Evolutionary conservation across 2,329 filamentous ascomycete species (phyloP).

Genomic region (Nannizzia gypsea): DNA sequence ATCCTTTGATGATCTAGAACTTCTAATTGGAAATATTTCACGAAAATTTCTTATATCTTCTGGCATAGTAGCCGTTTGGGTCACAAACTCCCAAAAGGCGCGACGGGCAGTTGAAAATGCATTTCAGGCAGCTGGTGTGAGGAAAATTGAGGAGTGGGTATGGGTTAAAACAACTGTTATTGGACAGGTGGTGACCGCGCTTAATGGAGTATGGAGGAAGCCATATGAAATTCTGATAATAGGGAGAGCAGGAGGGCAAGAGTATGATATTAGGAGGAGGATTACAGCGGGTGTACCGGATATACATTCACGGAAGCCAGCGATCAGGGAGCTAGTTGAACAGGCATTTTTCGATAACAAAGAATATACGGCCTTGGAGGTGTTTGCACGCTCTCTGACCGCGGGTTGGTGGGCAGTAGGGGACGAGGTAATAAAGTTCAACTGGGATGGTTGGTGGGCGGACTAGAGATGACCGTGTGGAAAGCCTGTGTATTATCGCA

Average conservation of each 20-base stretch:
- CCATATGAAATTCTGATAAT: conserved; percentile 51
- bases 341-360: conserved; percentile 29
- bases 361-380: conserved; percentile 43
- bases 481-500: not conserved
- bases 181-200: conserved; percentile 41
- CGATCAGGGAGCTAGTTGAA: conserved; percentile 45
- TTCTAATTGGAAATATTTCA: conserved; percentile 35
- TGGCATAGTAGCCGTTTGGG: conserved; percentile 46
- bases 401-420: conserved; percentile 52
- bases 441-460: conserved; percentile 43
- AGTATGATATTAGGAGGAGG: conserved; percentile 30
- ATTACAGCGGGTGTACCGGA: conserved; percentile 50
- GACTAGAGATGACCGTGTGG: not conserved
- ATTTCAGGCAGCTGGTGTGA: conserved; percentile 37
- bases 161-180: conserved; percentile 49
- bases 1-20: conserved; percentile 20
- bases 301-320: conserved; percentile 54
- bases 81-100: conserved; percentile 46
- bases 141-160: conserved; percentile 49
- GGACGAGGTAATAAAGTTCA: conserved; percentile 51
- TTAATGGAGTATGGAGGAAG: conserved; percentile 46
- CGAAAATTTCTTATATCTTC: conserved; percentile 30
- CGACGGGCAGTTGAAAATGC: conserved; percentile 36
- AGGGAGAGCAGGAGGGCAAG: conserved; percentile 18
- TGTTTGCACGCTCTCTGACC: conserved; percentile 50